These are phyloP conservation scores for Colletotrichum sp. DNA, from an alignment of 2,329 filamentous ascomycete species.

Conservation along the genomic window DNA sequence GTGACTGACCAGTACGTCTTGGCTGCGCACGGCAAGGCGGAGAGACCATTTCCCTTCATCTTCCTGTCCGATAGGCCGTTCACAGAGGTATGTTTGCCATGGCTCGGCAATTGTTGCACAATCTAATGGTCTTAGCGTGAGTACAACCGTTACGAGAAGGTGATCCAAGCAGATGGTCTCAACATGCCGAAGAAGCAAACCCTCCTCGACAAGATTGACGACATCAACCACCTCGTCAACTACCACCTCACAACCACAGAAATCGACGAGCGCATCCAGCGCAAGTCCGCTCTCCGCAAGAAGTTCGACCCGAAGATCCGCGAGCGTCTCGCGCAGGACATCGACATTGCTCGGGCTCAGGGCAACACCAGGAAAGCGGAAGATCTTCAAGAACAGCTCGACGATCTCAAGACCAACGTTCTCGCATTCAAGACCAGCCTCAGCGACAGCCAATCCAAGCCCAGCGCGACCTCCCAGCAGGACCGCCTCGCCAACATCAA, in stretches of 20 bases:
- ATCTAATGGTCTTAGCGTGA: slow-evolving; percentile 61
- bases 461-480: slow-evolving; percentile 68
- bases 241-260: slow-evolving; percentile 85
- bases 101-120: background rate
- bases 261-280: slow-evolving; percentile 78
- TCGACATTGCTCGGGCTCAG: slow-evolving; percentile 69
- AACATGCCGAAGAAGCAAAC: slow-evolving; percentile 75
- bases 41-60: slow-evolving; percentile 88
- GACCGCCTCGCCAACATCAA: slow-evolving; percentile 87
- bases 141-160: slow-evolving; percentile 80
- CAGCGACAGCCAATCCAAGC: slow-evolving; percentile 57
- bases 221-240: slow-evolving; percentile 80
- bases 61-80: slow-evolving; percentile 86
- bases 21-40: slow-evolving; percentile 81
- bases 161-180: slow-evolving; percentile 74
- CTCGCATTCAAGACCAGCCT: slow-evolving; percentile 76
- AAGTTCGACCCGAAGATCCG: slow-evolving; percentile 73
- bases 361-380: slow-evolving; percentile 65
- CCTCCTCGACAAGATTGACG: slow-evolving; percentile 74
- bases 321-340: slow-evolving; percentile 66
- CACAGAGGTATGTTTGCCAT: slow-evolving; percentile 68
- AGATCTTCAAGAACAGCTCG: slow-evolving; percentile 64
- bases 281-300: slow-evolving; percentile 70
- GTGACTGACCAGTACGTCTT: slow-evolving; percentile 86
- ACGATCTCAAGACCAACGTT: slow-evolving; percentile 70